Evolutionary conservation across 2,329 filamentous ascomycete genomes (phyloP).

Genomic region (Colletotrichum horii): DNA sequence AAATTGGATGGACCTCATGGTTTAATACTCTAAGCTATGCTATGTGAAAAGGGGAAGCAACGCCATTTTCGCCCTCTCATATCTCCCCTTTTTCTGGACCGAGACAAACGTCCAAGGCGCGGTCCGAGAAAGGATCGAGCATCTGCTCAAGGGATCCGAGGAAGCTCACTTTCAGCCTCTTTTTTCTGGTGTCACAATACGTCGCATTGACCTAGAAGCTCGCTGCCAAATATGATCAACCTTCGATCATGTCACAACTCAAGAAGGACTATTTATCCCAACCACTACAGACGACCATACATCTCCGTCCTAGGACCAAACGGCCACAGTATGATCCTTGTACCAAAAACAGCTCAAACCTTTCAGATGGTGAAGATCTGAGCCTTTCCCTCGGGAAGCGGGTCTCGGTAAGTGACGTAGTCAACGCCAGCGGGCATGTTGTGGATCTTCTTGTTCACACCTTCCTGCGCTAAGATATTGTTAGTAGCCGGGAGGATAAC

Average conservation of each 20-base stretch:
- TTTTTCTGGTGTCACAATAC: background rate
- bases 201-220: background rate
- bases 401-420: conserved; percentile 6
- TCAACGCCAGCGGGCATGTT: background rate
- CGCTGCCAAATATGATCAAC: background rate
- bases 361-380: conserved; percentile 8
- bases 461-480: background rate
- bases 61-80: background rate
- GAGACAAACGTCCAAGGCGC: background rate
- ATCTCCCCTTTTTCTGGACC: background rate
- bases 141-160: background rate
- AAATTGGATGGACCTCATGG: background rate
- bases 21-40: background rate
- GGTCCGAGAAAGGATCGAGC: background rate
- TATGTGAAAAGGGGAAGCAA: background rate
- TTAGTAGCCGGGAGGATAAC: background rate
- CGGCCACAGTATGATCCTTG: background rate
- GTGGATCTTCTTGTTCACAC: background rate
- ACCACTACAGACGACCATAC: background rate
- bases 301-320: background rate
- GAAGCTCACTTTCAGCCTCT: background rate
- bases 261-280: background rate
- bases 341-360: background rate
- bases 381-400: background rate
- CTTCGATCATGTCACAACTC: background rate